These are phyloP conservation scores for thale cress (Arabidopsis thaliana) DNA, from an alignment of 345 rosid species.

Conservation along the genomic window TAIR10.1 NC_003074.8:18102001-18102500, in stretches of 20 bases:
- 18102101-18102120: conserved; percentile 54
- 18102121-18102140: conserved; percentile 29
- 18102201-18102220: conserved; percentile 91
- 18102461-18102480: conserved; percentile 66
- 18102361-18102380: conserved; percentile 61
- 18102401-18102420: conserved; percentile 65
- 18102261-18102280: conserved; percentile 41
- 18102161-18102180: conserved; percentile 39
- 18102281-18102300: not conserved
- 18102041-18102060: conserved; percentile 93
- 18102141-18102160: conserved; percentile 14
- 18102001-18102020: conserved; percentile 94
- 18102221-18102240: conserved; percentile 77
- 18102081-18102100: conserved; percentile 72
- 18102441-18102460: conserved; percentile 88
- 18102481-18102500: conserved; percentile 5
- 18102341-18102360: conserved; percentile 3
- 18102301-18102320: conserved; percentile 12
- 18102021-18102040: conserved; percentile 96
- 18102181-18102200: conserved; percentile 90
- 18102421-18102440: conserved; percentile 66
- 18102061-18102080: conserved; percentile 88
- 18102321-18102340: not conserved
- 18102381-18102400: conserved; percentile 76
- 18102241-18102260: conserved; percentile 92